Evolutionary conservation across 2,329 filamentous ascomycete genomes (phyloP).

Genomic region (Colletotrichum brevisporum): DNA sequence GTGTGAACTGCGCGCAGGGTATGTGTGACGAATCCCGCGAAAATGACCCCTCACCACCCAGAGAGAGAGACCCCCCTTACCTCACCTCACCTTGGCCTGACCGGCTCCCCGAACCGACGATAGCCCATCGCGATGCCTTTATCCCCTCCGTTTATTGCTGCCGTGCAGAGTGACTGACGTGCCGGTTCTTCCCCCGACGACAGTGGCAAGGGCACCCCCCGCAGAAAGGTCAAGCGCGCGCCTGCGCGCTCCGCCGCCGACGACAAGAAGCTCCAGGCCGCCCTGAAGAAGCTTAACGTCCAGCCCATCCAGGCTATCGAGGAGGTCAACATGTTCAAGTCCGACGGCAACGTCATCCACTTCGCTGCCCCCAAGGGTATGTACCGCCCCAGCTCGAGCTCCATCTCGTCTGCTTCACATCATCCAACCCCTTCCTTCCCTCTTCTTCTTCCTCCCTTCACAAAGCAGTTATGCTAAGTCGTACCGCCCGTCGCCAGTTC

Average conservation of each 20-base stretch:
- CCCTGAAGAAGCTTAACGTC: constrained; percentile 99
- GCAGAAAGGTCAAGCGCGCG: constrained; percentile 98
- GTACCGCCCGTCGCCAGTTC: constrained; percentile 71
- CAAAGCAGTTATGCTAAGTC: not conserved
- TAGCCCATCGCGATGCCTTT: no score
- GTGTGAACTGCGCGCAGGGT: constrained; percentile 49
- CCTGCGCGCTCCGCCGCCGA: constrained; percentile 93
- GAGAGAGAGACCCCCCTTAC: no score
- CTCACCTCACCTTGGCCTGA: constrained; percentile 5
- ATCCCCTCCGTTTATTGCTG: not conserved
- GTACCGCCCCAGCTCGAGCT: constrained; percentile 48
- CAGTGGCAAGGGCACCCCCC: constrained; percentile 96
- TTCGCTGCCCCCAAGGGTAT: constrained; percentile 97
- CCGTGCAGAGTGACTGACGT: constrained; percentile 48
- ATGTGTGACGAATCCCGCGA: constrained; percentile 46
- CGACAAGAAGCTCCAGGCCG: constrained; percentile 99
- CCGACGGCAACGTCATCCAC: constrained; percentile 99
- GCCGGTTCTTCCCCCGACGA: constrained; percentile 32
- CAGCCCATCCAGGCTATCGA: constrained; percentile 99
- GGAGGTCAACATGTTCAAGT: constrained; percentile 99
- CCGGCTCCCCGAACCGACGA: not conserved
- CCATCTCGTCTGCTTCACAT: not conserved
- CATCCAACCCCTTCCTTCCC: no score
- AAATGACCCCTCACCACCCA: constrained; percentile 37
- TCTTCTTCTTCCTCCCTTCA: no score